Evolutionary conservation across 163 green algal genomes (phyloP).

Genomic region (Volvox carteri): DNA sequence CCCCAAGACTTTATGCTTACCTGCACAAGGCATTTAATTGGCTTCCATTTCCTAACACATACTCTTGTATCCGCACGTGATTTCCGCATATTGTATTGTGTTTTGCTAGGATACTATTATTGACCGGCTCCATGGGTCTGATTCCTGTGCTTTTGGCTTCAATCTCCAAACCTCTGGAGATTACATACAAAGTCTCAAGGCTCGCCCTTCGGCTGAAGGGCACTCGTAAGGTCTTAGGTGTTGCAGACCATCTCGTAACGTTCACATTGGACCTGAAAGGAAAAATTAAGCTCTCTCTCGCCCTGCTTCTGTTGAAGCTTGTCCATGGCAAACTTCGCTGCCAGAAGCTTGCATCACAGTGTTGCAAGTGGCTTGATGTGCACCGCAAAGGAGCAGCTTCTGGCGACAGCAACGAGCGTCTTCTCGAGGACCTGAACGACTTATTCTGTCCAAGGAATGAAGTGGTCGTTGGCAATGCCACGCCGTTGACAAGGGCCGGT

Average conservation of each 20-base stretch:
- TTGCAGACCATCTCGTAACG: neutral
- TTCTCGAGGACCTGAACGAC: neutral
- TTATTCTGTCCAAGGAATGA: neutral
- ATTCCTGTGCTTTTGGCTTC: neutral
- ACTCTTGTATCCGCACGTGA: no score
- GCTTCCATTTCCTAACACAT: no score
- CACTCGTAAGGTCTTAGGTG: neutral
- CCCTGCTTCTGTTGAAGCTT: slow-evolving; percentile 2
- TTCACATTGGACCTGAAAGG: slow-evolving; percentile 1
- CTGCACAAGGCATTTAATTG: no score
- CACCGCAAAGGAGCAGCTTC: neutral
- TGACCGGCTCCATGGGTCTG: no score
- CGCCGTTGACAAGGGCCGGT: neutral
- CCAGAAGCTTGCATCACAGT: neutral
- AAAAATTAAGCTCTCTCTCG: neutral
- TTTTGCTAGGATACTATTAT: no score
- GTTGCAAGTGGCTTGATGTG: neutral
- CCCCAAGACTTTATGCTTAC: no score
- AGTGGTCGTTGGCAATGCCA: neutral
- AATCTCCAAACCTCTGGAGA: neutral
- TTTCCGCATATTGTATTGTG: no score
- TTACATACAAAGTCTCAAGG: slow-evolving; percentile 4
- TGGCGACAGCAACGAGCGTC: neutral
- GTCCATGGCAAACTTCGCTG: neutral
- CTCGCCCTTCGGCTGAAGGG: neutral